Evolutionary conservation across 2,329 filamentous ascomycete species (phyloP), one percentile per base, ranked within the genome.

Genomic region (Xylaria sp.): DNA sequence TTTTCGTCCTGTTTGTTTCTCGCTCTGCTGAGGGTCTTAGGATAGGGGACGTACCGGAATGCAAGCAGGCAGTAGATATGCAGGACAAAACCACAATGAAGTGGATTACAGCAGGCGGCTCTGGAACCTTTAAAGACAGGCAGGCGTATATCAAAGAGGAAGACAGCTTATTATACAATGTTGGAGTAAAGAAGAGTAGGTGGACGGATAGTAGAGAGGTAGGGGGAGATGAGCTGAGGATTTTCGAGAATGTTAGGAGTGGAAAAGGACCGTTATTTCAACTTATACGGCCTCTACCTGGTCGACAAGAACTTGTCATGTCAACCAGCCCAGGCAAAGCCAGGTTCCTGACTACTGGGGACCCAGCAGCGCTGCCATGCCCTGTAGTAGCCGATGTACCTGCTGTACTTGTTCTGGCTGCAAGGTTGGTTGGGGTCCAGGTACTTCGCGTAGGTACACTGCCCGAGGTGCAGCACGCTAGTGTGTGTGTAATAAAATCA

Each of bases 221-320:
- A 38, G 49, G 49, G 40, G 61, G 64, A 69, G 63, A 71, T 70
- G 67, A 67, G 65, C 59, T 67, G 68, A 69, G 67, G 66, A 69
- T 69, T 69, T 68, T 69, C 68, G 43, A 69, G 64, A 69, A 68
- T 50, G 53, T 67, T 31, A 58, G 60, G 66, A 63, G 70, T 60
- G 66, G 67, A 67, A 68, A 72, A 70, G 69, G 70, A 68, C 57
- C 43, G 63, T 70, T 68, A 73, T 70, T 73, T 73, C 67, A 72
- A 71, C 72, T 73, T 73, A 74, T 74, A 74, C 70, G 68, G 64
- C 59, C 64, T 51, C 43, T 50, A 37, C 28, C 28, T 31, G 28
- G 28, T 31, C 28, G 55, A 51, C 57, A 54, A 58, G 35, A 61
- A 57, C 60, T 55, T 64, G 58, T 57, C 46, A 58, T 15, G 49